Evolutionary conservation across 2,329 filamentous ascomycete genomes (phyloP).

Genomic region (Fusarium nelsonii): DNA sequence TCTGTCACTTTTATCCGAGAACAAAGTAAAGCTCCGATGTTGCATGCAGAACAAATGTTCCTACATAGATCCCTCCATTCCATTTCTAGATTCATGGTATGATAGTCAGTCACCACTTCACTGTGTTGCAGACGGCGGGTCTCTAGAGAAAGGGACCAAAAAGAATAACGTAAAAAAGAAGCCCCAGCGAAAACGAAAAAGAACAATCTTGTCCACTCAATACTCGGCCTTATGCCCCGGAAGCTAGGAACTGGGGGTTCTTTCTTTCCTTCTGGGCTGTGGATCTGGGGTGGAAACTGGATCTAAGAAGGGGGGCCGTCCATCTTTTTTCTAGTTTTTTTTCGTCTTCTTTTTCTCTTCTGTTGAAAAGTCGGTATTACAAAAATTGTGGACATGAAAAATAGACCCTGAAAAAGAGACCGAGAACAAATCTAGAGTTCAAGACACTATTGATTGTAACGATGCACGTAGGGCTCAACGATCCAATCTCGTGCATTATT

Average conservation of each 20-base stretch:
- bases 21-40: constrained; percentile 15
- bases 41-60: constrained; percentile 26
- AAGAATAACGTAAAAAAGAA: constrained; percentile 14
- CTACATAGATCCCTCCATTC: constrained; percentile 7
- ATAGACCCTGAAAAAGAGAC: constrained; percentile 28
- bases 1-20: background rate
- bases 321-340: background rate
- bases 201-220: constrained; percentile 21
- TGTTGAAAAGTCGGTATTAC: too few relatives aligned
- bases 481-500: too few relatives aligned
- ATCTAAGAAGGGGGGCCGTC: background rate
- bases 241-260: constrained; percentile 24
- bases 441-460: background rate
- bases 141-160: background rate
- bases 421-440: background rate
- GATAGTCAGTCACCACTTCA: background rate
- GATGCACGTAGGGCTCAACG: too few relatives aligned
- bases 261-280: constrained; percentile 5
- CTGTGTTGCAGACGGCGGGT: constrained; percentile 19
- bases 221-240: constrained; percentile 33
- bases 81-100: background rate
- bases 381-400: background rate
- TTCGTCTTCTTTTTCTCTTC: background rate
- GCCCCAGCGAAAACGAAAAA: constrained; percentile 26
- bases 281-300: constrained; percentile 40